These are phyloP conservation scores for Cystobasidium slooffiae DNA, from an alignment of 1,284 basidiomycete genomes.

Conservation along the genomic window DNA sequence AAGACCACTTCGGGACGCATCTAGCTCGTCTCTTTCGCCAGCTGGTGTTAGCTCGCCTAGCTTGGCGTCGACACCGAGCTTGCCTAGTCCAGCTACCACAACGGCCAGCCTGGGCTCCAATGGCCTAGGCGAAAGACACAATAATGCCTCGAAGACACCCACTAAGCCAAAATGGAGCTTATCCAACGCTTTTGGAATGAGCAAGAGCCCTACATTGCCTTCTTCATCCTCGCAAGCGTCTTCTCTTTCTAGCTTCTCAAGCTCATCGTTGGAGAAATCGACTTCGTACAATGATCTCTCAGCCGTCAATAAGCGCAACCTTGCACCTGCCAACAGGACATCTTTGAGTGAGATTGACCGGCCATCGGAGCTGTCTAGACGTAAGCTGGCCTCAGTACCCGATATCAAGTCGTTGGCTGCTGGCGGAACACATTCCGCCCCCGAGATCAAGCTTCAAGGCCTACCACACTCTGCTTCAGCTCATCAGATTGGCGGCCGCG, in stretches of 20 bases:
- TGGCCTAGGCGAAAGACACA: conserved; percentile 38
- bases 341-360: neutral
- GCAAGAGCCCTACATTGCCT: conserved; percentile 68
- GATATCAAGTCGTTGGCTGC: conserved; percentile 48
- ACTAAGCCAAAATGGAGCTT: conserved; percentile 82
- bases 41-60: conserved; percentile 44
- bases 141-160: conserved; percentile 57
- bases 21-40: conserved; percentile 21
- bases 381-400: conserved; percentile 50
- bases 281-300: conserved; percentile 51
- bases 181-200: conserved; percentile 69
- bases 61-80: conserved; percentile 43
- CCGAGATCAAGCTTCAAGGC: conserved; percentile 3
- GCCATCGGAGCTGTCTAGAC: conserved; percentile 35
- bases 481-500: conserved; percentile 27
- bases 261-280: conserved; percentile 51
- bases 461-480: conserved; percentile 45
- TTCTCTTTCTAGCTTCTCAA: conserved; percentile 9
- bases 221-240: conserved; percentile 37
- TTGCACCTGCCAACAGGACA: neutral
- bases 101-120: conserved; percentile 17
- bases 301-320: conserved; percentile 62
- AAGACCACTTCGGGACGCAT: conserved; percentile 23
- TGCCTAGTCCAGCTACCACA: conserved; percentile 31
- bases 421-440: conserved; percentile 1